Conservation (phyloP, 179 eudicot species). For the Dionaea muscipula region DNA sequence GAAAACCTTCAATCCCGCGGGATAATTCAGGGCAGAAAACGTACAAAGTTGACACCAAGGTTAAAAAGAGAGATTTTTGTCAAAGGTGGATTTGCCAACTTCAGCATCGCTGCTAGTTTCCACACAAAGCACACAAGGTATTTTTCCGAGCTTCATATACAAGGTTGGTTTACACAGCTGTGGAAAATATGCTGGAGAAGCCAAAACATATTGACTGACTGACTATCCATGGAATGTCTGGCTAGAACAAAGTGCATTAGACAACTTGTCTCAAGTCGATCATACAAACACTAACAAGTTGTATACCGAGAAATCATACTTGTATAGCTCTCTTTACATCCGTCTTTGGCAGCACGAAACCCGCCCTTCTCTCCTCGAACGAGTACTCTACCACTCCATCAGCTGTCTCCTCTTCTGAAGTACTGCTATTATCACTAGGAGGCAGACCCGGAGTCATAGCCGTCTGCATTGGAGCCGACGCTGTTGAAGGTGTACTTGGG, state of each 20-base stretch:
- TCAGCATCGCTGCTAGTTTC: too few relatives aligned
- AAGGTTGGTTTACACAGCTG: too few relatives aligned
- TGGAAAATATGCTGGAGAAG: constrained; percentile 10
- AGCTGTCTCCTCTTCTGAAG: constrained; percentile 17
- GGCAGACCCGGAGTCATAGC: constrained; percentile 36
- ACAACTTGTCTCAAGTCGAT: background rate
- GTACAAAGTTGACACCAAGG: too few relatives aligned
- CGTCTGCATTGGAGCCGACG: constrained; percentile 67
- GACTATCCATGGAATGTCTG: constrained; percentile 6
- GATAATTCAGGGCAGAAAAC: too few relatives aligned
- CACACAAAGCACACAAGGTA: too few relatives aligned
- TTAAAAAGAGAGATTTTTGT: too few relatives aligned
- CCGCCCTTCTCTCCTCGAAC: constrained; percentile 68
- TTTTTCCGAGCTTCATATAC: too few relatives aligned
- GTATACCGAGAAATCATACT: constrained; percentile 17
- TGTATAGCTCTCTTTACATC: constrained; percentile 25
- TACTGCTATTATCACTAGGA: constrained; percentile 5
- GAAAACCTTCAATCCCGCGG: too few relatives aligned
- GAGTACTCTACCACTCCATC: constrained; percentile 62
- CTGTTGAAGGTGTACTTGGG: constrained; percentile 48
- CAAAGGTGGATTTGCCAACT: too few relatives aligned
- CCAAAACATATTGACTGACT: constrained; percentile 33
- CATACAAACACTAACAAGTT: background rate
- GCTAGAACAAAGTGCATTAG: background rate
- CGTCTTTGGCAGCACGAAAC: constrained; percentile 40